These are phyloP conservation scores for Esteya vermicola DNA, from an alignment of 2,329 filamentous ascomycete species.

Conservation along the genomic window DNA sequence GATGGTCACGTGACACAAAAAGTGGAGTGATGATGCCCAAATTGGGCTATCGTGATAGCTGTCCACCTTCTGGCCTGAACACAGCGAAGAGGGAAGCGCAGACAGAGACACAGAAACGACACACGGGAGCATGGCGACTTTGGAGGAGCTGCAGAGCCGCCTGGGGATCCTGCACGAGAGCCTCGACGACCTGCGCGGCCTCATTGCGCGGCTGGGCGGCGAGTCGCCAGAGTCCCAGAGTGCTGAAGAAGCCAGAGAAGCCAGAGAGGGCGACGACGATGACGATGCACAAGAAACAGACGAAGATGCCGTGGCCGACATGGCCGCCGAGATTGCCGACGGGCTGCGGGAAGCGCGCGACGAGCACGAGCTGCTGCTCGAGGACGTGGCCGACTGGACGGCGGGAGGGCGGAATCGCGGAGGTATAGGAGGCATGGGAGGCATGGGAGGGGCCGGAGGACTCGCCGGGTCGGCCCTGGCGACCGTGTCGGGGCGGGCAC, in stretches of 20 bases:
- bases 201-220: slow-evolving; percentile 43
- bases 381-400: slow-evolving; percentile 62
- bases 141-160: slow-evolving; percentile 48
- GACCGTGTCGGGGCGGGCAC: not conserved
- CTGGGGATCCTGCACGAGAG: slow-evolving; percentile 46
- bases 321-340: slow-evolving; percentile 68
- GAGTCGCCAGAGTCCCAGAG: slow-evolving; percentile 27
- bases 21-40: not conserved
- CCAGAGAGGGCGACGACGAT: slow-evolving; percentile 11
- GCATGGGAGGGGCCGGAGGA: no score
- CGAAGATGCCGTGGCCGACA: slow-evolving; percentile 50
- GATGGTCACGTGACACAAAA: not conserved
- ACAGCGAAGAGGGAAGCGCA: no score
- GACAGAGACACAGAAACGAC: no score
- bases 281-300: slow-evolving; percentile 29
- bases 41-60: not conserved
- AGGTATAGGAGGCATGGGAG: no score
- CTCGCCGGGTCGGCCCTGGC: not conserved
- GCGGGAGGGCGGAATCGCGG: no score
- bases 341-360: slow-evolving; percentile 66
- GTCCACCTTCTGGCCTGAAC: not conserved
- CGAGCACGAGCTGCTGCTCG: slow-evolving; percentile 64
- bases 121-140: slow-evolving; percentile 26
- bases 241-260: slow-evolving; percentile 25
- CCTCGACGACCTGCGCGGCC: slow-evolving; percentile 39